These are phyloP conservation scores for Terana coerulea DNA, from an alignment of 768 basidiomycete species.

Conservation along the genomic window DNA sequence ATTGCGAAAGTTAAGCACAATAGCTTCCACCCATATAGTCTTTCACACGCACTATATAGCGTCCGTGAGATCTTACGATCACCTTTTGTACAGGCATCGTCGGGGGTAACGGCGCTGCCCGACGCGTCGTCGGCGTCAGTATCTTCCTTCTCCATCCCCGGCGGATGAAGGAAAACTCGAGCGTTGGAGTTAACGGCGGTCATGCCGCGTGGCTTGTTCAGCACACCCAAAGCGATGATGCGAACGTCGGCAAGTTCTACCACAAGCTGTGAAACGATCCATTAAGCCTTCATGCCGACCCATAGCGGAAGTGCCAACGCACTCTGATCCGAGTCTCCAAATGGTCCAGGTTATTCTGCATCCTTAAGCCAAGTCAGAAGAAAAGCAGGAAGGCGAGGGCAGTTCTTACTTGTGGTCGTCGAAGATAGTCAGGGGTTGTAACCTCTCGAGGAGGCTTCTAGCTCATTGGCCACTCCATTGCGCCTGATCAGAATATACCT, in stretches of 20 bases:
- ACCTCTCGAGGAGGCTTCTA: constrained; percentile 61
- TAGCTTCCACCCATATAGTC: not conserved
- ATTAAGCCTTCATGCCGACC: constrained; percentile 4
- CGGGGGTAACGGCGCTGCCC: not conserved
- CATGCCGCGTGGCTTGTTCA: constrained; percentile 52
- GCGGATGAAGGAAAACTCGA: constrained; percentile 63
- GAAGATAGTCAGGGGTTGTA: constrained; percentile 69
- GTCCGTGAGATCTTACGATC: constrained; percentile 1
- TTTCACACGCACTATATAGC: constrained; percentile 3
- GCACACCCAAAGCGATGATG: constrained; percentile 66
- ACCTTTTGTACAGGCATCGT: not conserved
- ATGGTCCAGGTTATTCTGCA: constrained; percentile 66
- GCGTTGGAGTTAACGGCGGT: constrained; percentile 66
- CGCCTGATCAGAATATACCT: constrained; percentile 69
- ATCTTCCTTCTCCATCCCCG: constrained; percentile 47
- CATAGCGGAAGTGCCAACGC: constrained; percentile 20
- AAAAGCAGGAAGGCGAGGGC: not conserved
- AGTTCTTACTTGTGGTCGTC: constrained; percentile 68
- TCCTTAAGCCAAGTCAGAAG: constrained; percentile 30
- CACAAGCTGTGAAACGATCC: constrained; percentile 44
- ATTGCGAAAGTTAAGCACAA: not conserved
- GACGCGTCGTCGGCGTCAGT: constrained; percentile 6
- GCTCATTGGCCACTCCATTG: constrained; percentile 69
- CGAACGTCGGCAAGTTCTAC: constrained; percentile 69
- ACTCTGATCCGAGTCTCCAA: constrained; percentile 67